Percentiles rank a stretch among this genome's conserved stretches.
Evolutionary conservation across 805 yeast species (phyloP).

Genomic region (Spathaspora girioi): DNA sequence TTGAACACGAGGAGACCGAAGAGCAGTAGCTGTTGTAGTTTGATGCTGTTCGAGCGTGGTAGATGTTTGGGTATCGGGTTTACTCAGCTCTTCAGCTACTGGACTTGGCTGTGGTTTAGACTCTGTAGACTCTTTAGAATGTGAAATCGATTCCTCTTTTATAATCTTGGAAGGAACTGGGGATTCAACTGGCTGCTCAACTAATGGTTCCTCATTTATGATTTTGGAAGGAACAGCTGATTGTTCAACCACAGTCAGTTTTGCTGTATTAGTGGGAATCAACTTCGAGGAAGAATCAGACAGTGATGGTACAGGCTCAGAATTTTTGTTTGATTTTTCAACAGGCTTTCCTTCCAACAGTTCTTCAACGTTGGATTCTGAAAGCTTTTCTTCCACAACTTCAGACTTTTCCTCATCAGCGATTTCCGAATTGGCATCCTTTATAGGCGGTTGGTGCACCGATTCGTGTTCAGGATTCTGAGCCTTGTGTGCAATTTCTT

Average conservation of each 20-base stretch:
- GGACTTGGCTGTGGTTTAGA: constrained; percentile 1
- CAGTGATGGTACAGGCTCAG: background rate
- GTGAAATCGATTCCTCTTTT: background rate
- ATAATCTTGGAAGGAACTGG: background rate
- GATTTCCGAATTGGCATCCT: background rate
- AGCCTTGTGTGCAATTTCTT: background rate
- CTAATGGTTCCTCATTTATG: background rate
- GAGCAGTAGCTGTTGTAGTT: background rate
- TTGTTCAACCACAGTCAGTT: background rate
- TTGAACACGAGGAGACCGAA: background rate
- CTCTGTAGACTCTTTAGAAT: background rate
- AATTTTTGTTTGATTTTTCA: too few relatives aligned
- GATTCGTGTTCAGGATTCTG: constrained; percentile 1
- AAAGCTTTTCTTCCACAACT: background rate
- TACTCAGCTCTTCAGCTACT: background rate
- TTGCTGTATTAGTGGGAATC: background rate
- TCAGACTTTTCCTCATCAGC: constrained; percentile 1
- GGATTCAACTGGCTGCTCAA: too few relatives aligned
- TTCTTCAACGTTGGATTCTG: background rate
- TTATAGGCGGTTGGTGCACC: background rate
- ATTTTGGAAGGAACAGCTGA: background rate
- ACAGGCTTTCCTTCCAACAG: background rate
- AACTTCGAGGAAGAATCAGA: background rate
- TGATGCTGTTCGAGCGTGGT: background rate
- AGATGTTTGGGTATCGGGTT: background rate